Base-by-base conservation (phyloP, 1,284 basidiomycete species). In the Erythrobasidium hasegawianum region DNA sequence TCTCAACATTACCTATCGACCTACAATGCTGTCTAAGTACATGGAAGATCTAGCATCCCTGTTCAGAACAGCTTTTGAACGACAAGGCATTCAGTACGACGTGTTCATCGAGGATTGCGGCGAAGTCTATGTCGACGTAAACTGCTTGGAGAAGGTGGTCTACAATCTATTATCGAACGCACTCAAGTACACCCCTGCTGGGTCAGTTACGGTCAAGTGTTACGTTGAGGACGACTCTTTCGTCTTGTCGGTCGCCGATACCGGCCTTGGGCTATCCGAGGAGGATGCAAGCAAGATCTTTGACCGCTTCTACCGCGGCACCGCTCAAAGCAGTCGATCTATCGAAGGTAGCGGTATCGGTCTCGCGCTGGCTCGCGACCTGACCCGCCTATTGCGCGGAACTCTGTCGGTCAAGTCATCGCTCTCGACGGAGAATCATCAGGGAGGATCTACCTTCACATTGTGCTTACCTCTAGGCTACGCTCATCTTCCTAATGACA, bases 151-250 rank as follows among this genome's bases (percentile, higher is more conserved):
- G 26, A 62, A 62, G 16, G 39, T 41, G 13, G 26, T 68, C 16
- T 78, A 75, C 72, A 78, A 78, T 55, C 70, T 80, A 2, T 72
- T 79, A 47, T 76, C 75, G 2, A 80, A 80, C 67, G 77, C 71
- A 0, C 60, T 72, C 64, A 74, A 74, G 60, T 72, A 73, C 68
- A 68, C 65, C 0, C 41, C 56, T 2, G 3, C 38, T 0, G 72
- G 72, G n/a, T n/a, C n/a, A n/a, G n/a, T n/a, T n/a, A n/a, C n/a
- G n/a, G n/a, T n/a, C n/a, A n/a, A n/a, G n/a, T n/a, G n/a, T n/a
- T n/a, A n/a, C n/a, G n/a, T n/a, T n/a, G n/a, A n/a, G n/a, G n/a
- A n/a, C n/a, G n/a, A n/a, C n/a, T n/a, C n/a, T n/a, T n/a, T n/a
- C n/a, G n/a, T n/a, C n/a, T n/a, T n/a, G n/a, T n/a, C n/a, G 0